Evolutionary conservation across 495 filamentous ascomycete genomes (phyloP).

Genomic region (Aspergillus diversus): DNA sequence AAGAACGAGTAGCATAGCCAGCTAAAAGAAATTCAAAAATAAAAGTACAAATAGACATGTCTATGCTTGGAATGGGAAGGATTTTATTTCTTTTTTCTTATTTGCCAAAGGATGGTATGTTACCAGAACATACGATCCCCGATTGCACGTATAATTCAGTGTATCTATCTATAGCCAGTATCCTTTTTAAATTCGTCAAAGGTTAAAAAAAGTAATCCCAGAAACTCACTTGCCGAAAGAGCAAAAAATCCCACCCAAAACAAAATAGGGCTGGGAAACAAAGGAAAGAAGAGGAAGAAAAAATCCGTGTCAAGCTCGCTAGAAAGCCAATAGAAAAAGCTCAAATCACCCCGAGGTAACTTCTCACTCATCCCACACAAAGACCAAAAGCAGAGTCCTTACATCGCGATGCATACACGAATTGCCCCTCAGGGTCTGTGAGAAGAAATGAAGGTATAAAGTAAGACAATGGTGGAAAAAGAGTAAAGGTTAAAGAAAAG

Average conservation of each 20-base stretch:
- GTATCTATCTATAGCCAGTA: constrained; percentile 5
- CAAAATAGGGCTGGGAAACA: neutral
- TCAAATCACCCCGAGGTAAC: neutral
- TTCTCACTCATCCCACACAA: neutral
- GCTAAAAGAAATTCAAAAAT: no score
- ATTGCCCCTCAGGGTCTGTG: neutral
- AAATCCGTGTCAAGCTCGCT: neutral
- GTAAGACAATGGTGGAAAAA: neutral
- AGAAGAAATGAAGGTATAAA: neutral
- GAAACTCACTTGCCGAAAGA: neutral
- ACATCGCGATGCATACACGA: constrained; percentile 13
- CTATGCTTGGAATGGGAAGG: no score
- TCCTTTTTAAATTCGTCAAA: neutral
- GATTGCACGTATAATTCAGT: neutral
- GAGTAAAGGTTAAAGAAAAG: neutral
- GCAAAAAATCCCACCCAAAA: neutral
- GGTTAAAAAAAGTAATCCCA: neutral
- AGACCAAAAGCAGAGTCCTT: neutral
- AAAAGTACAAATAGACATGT: neutral
- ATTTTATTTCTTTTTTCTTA: no score
- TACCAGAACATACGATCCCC: constrained; percentile 1
- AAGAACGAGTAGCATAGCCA: no score
- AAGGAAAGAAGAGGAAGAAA: neutral
- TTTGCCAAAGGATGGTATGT: neutral
- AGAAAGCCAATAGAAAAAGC: neutral